Conservation (phyloP, 2,329 filamentous ascomycete species). For the Ambrosiella beaveri region DNA sequence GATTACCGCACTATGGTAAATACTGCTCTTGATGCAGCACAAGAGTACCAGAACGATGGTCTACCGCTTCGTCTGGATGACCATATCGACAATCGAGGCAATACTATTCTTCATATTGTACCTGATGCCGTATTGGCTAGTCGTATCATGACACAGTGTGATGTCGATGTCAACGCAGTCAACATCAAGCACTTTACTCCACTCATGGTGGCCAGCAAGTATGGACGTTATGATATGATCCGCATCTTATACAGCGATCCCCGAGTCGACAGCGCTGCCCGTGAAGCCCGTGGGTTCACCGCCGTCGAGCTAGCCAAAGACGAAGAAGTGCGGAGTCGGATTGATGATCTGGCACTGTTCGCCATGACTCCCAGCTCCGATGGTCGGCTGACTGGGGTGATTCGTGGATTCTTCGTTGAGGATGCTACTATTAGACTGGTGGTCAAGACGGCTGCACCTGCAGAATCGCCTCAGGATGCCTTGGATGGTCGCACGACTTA, state of each 20-base stretch:
- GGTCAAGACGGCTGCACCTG: slow-evolving; percentile 80
- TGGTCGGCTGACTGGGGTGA: slow-evolving; percentile 75
- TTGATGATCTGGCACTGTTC: slow-evolving; percentile 82
- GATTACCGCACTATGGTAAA: slow-evolving; percentile 80
- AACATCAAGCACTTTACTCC: slow-evolving; percentile 93
- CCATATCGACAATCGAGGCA: slow-evolving; percentile 82
- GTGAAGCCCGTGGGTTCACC: slow-evolving; percentile 74
- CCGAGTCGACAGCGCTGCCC: slow-evolving; percentile 67
- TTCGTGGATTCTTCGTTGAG: slow-evolving; percentile 92
- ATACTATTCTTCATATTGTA: slow-evolving; percentile 88
- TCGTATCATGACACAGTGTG: slow-evolving; percentile 63
- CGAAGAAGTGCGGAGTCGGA: slow-evolving; percentile 88
- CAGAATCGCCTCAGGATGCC: slow-evolving; percentile 28
- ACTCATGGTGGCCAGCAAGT: slow-evolving; percentile 97
- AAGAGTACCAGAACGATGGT: slow-evolving; percentile 55
- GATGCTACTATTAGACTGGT: slow-evolving; percentile 87
- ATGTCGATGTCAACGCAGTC: slow-evolving; percentile 87
- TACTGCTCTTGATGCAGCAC: slow-evolving; percentile 58
- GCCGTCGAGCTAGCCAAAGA: slow-evolving; percentile 95
- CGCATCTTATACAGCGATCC: slow-evolving; percentile 73
- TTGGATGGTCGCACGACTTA: slow-evolving; percentile 61
- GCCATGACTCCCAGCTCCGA: slow-evolving; percentile 55
- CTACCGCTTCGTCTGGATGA: slow-evolving; percentile 77
- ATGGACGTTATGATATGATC: slow-evolving; percentile 86
- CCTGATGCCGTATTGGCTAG: slow-evolving; percentile 65